Evolutionary conservation across 768 basidiomycete species (phyloP).

Genomic region (Saitozyma podzolica): DNA sequence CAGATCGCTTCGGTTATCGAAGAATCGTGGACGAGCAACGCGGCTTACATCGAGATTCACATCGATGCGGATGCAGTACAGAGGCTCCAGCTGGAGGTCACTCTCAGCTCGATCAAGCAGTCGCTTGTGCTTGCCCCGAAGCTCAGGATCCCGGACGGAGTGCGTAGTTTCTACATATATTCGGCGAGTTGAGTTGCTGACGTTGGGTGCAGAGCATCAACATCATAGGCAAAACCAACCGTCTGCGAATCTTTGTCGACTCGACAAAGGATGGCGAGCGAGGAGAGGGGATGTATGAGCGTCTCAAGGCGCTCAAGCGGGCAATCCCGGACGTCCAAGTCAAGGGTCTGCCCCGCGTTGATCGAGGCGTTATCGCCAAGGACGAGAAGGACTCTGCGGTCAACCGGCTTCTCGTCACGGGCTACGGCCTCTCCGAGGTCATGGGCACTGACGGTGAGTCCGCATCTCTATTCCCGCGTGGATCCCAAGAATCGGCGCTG

Average conservation of each 20-base stretch:
- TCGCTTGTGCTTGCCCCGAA: slow-evolving; percentile 83
- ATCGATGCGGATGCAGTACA: slow-evolving; percentile 84
- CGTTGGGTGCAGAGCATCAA: slow-evolving; percentile 39
- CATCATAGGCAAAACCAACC: slow-evolving; percentile 47
- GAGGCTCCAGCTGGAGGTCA: slow-evolving; percentile 91
- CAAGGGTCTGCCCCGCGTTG: slow-evolving; percentile 86
- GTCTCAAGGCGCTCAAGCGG: slow-evolving; percentile 79
- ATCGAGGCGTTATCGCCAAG: slow-evolving; percentile 93
- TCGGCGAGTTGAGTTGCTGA: slow-evolving; percentile 5
- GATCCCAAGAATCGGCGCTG: not conserved
- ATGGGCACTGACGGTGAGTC: slow-evolving; percentile 89
- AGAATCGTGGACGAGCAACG: slow-evolving; percentile 91
- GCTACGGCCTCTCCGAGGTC: slow-evolving; percentile 92
- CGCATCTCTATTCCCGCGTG: not conserved
- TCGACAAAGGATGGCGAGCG: slow-evolving; percentile 42
- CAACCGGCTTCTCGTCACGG: slow-evolving; percentile 92
- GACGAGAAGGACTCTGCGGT: slow-evolving; percentile 87
- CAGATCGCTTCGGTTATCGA: slow-evolving; percentile 90
- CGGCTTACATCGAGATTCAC: slow-evolving; percentile 90
- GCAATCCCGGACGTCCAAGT: slow-evolving; percentile 82
- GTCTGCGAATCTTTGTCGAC: slow-evolving; percentile 55
- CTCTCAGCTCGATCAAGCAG: slow-evolving; percentile 88
- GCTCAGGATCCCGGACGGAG: slow-evolving; percentile 87
- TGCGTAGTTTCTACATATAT: slow-evolving; percentile 39
- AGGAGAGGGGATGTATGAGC: slow-evolving; percentile 49